Base-by-base conservation (phyloP, 495 filamentous ascomycete species). In the Talaromyces proteolyticus region DNA sequence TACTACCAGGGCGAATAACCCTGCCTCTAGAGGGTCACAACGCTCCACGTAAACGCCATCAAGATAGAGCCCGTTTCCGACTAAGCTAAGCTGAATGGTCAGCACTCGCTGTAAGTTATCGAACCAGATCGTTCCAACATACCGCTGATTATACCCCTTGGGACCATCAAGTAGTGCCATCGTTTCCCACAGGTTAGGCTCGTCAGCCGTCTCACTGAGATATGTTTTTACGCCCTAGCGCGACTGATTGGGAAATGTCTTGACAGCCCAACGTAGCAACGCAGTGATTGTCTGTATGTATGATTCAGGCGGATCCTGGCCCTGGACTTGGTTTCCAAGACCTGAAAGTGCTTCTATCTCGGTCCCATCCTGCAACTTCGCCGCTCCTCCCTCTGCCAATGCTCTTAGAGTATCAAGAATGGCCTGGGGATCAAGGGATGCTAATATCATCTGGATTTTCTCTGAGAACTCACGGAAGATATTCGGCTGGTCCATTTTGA, bases 101-200 rank as follows among this genome's bases (percentile, higher is more conserved):
- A 40, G 38, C 38, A 40, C 11, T 21, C 26, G 11, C 19, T 25
- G 25, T 23, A 20, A 21, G 21, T 42, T 42, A 40, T 40, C 38
- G 17, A n/a, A 40, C 38, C 6, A 40, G 38, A 14, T 18, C n/a
- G 17, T n/a, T 7, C 38, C 38, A 50, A 42, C 36, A 25, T 26
- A 48, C 50, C 42, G 41, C 18, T 52, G 40, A 29, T 45, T 46
- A 19, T 36, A 39, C 23, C 49, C 49, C 14, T 46, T 16, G 7
- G 25, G 43, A 12, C 42, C 50, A 47, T 53, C 50, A 21, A 53
- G 26, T 2, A 47, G 36, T 14, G 43, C 34, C 44, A 53, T 53
- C 24, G 44, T 18, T 21, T 18, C 29, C 42, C 50, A 53, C 20
- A 53, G 34, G 12, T 42, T 37, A 18, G 38, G 38, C 38, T 40